Evolutionary conservation across 1,284 basidiomycete genomes (phyloP).

Genomic region (Ceratobasidium sp.): DNA sequence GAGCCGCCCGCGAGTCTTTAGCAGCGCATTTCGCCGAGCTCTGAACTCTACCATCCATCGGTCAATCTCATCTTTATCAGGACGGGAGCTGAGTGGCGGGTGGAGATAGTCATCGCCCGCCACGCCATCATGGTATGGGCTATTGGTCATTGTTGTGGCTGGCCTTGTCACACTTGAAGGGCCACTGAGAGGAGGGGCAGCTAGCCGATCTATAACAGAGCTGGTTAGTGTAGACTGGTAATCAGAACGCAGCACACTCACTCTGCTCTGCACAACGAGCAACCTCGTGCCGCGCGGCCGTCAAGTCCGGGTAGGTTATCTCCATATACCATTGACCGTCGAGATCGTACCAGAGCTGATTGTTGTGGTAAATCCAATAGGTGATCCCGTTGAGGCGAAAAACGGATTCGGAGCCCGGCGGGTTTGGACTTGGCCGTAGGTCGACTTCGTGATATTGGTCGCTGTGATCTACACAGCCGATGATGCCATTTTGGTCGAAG

Average conservation of each 20-base stretch:
- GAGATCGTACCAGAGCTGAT: conserved; percentile 23
- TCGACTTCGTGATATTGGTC: conserved; percentile 1
- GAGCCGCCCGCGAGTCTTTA: conserved; percentile 20
- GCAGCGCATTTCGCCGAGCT: neutral
- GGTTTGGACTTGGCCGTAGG: neutral
- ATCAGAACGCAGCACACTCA: neutral
- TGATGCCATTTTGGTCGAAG: conserved; percentile 14
- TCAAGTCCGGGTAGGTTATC: neutral
- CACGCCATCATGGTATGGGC: neutral
- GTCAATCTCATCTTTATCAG: conserved; percentile 19
- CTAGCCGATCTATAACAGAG: conserved; percentile 4
- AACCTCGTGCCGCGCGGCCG: neutral
- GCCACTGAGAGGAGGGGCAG: neutral
- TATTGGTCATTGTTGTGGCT: neutral
- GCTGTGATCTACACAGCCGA: neutral
- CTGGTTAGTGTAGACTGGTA: neutral
- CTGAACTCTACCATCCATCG: conserved; percentile 30
- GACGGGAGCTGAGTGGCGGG: conserved; percentile 9
- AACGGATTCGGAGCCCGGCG: neutral
- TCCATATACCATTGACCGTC: neutral
- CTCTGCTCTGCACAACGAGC: neutral
- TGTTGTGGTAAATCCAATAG: conserved; percentile 13
- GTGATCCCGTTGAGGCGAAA: conserved; percentile 16
- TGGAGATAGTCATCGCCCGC: conserved; percentile 21
- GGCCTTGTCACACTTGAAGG: no score